These are phyloP conservation scores for Suillus decipiens DNA, from an alignment of 768 basidiomycete genomes.

Conservation along the genomic window DNA sequence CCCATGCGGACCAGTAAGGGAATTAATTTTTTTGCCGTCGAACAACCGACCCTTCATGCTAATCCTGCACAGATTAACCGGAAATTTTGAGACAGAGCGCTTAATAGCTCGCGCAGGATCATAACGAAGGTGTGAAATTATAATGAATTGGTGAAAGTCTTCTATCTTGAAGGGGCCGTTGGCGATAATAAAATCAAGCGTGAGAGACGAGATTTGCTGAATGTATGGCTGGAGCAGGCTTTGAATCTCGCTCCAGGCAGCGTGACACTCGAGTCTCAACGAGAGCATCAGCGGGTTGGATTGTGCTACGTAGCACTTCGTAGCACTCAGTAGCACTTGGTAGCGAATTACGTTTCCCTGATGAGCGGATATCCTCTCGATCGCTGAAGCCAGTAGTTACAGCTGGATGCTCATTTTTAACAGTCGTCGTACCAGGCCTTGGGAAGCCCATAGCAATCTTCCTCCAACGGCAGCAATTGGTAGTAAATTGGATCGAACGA, in stretches of 20 bases:
- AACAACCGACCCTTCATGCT: fast-evolving
- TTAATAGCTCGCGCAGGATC: not conserved
- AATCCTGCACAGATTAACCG: conserved; percentile 6
- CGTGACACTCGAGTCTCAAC: not conserved
- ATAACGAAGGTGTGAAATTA: too few species aligned
- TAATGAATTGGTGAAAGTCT: too few species aligned
- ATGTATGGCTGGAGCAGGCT: conserved; percentile 21
- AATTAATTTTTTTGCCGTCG: too few species aligned
- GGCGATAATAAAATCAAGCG: not conserved
- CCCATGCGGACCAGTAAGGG: not conserved
- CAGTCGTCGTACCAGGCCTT: conserved; percentile 41
- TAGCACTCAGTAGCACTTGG: too few species aligned
- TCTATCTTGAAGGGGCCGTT: not conserved
- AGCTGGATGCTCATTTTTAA: conserved; percentile 5
- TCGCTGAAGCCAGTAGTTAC: not conserved
- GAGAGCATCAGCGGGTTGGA: too few species aligned
- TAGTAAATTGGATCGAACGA: not conserved
- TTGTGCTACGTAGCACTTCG: too few species aligned
- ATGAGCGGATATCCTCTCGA: not conserved
- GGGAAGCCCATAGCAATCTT: conserved; percentile 40
- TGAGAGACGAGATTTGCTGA: conserved; percentile 7
- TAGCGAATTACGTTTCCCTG: too few species aligned
- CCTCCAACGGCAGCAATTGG: conserved; percentile 46
- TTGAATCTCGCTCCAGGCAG: not conserved
- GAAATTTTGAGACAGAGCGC: conserved; percentile 3